Base-by-base conservation (phyloP, 345 rosid genomes). In the Raphanus sativus region DNA sequence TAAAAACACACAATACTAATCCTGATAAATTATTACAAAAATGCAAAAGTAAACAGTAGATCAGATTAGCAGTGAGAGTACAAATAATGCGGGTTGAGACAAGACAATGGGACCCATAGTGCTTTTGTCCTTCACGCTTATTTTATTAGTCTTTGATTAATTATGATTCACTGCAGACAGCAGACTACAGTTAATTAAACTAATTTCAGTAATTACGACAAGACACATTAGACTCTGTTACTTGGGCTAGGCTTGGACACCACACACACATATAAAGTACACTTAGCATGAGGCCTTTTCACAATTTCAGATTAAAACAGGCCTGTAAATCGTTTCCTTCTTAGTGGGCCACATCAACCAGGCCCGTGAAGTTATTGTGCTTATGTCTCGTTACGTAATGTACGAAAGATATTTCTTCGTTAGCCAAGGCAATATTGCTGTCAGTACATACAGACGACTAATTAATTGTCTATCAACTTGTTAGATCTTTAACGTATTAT, bases 81-180 rank as follows among this genome's bases (percentile, higher is more conserved):
- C 54, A 79, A 79, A 79, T 79, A 74, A 79, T 79, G 78, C 40
- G 65, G 78, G 74, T 63, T 74, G 15, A 54, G 71, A 64, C 72
- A 80, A 64, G 62, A 61, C 75, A 69, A 4, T 42, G n/a, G 79
- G 79, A 63, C 73, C 82, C 45, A 45, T 58, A 11, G 2, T 75
- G 76, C 79, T 69, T 70, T 75, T 75, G 82, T 80, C 82, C 72
- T 75, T 80, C 82, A 70, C 82, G 82, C 82, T 75, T 75, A 80
- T 80, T 79, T 79, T 63, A 75, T 56, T 75, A 54, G 71, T 69
- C 82, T 69, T 13, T 63, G 21, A 68, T 64, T 67, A 42, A 79
- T 74, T 29, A 75, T 80, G 75, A 74, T 79, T 26, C 64, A 52
- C 45, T 61, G 61, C 59, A 33, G 15, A 61, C 56, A 21, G 21